Evolutionary conservation across 2,329 filamentous ascomycete species (phyloP).

Genomic region (Pestalotiopsis sp.): DNA sequence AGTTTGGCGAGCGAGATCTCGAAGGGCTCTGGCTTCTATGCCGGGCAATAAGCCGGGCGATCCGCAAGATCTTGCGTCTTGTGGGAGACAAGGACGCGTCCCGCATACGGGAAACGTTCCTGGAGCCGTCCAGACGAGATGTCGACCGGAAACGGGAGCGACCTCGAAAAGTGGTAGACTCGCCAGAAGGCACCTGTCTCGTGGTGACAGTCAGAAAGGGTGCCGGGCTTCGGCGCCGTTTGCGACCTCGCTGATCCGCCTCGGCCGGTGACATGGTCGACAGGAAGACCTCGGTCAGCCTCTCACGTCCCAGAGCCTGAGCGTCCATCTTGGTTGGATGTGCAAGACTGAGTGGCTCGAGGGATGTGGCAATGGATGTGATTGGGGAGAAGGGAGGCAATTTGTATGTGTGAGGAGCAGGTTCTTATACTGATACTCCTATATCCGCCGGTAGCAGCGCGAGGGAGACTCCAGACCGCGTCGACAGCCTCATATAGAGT

Average conservation of each 20-base stretch:
- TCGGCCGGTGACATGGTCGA: conserved; percentile 29
- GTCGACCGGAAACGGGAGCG: conserved; percentile 40
- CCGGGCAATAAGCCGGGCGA: conserved; percentile 36
- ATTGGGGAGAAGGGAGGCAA: not conserved
- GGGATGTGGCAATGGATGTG: not conserved
- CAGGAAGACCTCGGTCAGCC: conserved; percentile 24
- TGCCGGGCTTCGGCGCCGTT: conserved; percentile 34
- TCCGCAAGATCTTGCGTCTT: conserved; percentile 40
- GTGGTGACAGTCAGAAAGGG: conserved; percentile 23
- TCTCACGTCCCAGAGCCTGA: conserved; percentile 20
- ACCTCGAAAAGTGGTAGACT: conserved; percentile 40
- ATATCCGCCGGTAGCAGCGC: not conserved
- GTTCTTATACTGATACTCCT: not conserved
- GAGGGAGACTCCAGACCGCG: not conserved
- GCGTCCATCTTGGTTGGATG: conserved; percentile 21
- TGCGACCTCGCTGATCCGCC: conserved; percentile 33
- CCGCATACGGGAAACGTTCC: conserved; percentile 25
- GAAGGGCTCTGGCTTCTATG: conserved; percentile 45
- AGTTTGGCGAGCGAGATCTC: conserved; percentile 30
- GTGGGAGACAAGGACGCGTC: conserved; percentile 37
- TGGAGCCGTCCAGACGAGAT: conserved; percentile 29
- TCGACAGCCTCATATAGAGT: conserved; percentile 8
- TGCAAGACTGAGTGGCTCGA: not conserved
- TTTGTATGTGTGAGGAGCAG: not conserved
- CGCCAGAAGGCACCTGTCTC: conserved; percentile 31